phyloP scores from a whole-genome alignment of 2,329 filamentous ascomycete genomes.

The Fusarium cyanostomum region DNA sequence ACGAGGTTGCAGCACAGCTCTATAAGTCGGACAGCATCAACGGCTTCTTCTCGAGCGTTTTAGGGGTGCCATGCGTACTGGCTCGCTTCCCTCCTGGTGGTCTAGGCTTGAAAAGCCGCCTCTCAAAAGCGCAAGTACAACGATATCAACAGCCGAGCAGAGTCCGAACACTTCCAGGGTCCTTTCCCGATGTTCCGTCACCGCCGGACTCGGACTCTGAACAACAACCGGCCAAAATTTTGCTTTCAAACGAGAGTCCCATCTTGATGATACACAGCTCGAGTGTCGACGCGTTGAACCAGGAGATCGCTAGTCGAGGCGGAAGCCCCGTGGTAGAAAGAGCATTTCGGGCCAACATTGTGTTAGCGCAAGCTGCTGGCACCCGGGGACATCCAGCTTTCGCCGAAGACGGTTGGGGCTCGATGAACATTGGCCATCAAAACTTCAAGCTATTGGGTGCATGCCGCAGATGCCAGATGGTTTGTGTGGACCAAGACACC shows the following conservation, averaged over 20 bases:
- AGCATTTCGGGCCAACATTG: slow-evolving; percentile 89
- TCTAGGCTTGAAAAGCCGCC: slow-evolving; percentile 67
- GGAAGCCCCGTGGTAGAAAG: slow-evolving; percentile 74
- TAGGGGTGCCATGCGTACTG: slow-evolving; percentile 83
- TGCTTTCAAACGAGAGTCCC: slow-evolving; percentile 92
- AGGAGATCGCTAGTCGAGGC: slow-evolving; percentile 69
- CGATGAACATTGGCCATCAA: slow-evolving; percentile 71
- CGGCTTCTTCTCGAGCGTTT: slow-evolving; percentile 77
- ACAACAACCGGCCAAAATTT: slow-evolving; percentile 62
- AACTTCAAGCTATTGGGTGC: slow-evolving; percentile 79
- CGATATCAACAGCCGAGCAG: slow-evolving; percentile 57
- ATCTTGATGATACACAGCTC: slow-evolving; percentile 85
- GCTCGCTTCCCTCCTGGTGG: slow-evolving; percentile 82
- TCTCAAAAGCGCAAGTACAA: slow-evolving; percentile 76
- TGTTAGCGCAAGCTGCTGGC: slow-evolving; percentile 63
- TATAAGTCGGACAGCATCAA: slow-evolving; percentile 75
- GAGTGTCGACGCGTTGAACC: slow-evolving; percentile 82
- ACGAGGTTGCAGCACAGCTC: slow-evolving; percentile 74
- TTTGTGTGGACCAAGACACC: slow-evolving; percentile 89
- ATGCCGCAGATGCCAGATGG: slow-evolving; percentile 94
- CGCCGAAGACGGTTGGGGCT: slow-evolving; percentile 81
- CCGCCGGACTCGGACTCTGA: slow-evolving; percentile 68
- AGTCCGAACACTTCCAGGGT: slow-evolving; percentile 56
- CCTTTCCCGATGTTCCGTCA: slow-evolving; percentile 63
- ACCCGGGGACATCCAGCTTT: slow-evolving; percentile 66